Evolutionary conservation across 805 yeast genomes (phyloP), one percentile per base, ranked within the genome.

Genomic region (Schwanniomyces polymorphus): DNA sequence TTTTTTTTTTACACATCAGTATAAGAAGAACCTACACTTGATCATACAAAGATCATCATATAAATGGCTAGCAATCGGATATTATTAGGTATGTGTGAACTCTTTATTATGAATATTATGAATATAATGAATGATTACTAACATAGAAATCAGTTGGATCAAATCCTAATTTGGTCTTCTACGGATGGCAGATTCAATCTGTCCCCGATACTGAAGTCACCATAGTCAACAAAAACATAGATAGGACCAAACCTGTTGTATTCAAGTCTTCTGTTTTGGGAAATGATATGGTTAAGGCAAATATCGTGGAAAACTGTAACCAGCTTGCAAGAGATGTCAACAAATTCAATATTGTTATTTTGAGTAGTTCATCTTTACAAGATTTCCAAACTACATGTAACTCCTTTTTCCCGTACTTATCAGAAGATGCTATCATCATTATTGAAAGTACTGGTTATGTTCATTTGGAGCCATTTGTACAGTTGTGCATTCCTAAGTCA

Each of bases 361-460:
- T 74, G 38, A 59, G 67, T 48, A 64, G 67, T 42, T 47, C 62
- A 26, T 64, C 73, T 12, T 60, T 74, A 35, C 78, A 74, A 54
- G 69, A 65, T 51, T 70, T 72, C 52, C 77, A 70, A 55, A 48
- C 53, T 8, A 40, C 54, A 12, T 61, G 71, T 41, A 47, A 52
- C 14, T 54, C 48, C 26, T 47, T 72, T 27, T 53, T 48, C 25
- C 65, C 67, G 3, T 61, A 49, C 43, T 48, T 72, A 17, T 51
- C 60, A 39, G 45, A 53, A 7, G 50, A 76, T 61, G 76, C 90
- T 23, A 68, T 82, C 28, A 67, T 87, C 2, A 67, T 86, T 23
- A 67, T 87, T 31, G 95, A 87, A 65, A 78, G 84, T 42, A 81
- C 89, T 1, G 88, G 89, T 4, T 86, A 79, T 59, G 80, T 87